Evolutionary conservation across 306 rosid species (phyloP), one percentile per base, ranked within the genome.

Genomic region (Bauhinia variegata): DNA sequence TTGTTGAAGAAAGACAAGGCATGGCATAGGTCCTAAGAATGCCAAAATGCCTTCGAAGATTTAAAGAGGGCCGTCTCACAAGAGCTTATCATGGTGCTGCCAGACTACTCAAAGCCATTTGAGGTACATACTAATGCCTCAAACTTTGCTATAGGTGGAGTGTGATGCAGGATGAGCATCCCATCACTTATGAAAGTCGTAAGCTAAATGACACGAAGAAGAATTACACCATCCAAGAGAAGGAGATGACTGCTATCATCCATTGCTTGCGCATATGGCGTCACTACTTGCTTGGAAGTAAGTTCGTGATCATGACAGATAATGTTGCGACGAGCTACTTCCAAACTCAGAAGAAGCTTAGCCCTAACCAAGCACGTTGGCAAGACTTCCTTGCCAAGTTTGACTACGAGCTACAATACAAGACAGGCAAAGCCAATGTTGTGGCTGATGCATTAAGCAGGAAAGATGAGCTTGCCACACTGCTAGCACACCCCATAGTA

Each of bases 381-480:
- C 66, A 69, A 32, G 65, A 43, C 1, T 42, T 56, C 7, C 5
- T 69, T 0, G 56, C 1, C 0, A 48, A 56, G 9, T 55, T 56
- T 6, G 19, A 66, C 15, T 66, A n/a, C 7, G 2, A 1, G 0
- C 8, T 31, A 19, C 36, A 16, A 9, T 38, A 50, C 8, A 66
- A 34, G 28, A 38, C 10, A 5, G 36, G 71, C 0, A 51, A 5
- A 12, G 8, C n/a, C 3, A 66, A 66, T 8, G 0, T 6, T 3
- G 60, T 66, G 0, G 60, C 37, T 0, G 50, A 66, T 16, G 60
- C 51, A 11, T 36, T 66, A 4, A 66, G 49, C 7, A 36, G 14
- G 0, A 0, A 51, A 49, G n/a, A n/a, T n/a, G n/a, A n/a, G n/a
- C n/a, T n/a, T n/a, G n/a, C n/a, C n/a, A n/a, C n/a, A n/a, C n/a